Percentiles rank a stretch among this genome's conserved stretches.
These are phyloP conservation scores for Cyathus striatus DNA, from an alignment of 768 basidiomycete genomes.

Conservation along the genomic window DNA sequence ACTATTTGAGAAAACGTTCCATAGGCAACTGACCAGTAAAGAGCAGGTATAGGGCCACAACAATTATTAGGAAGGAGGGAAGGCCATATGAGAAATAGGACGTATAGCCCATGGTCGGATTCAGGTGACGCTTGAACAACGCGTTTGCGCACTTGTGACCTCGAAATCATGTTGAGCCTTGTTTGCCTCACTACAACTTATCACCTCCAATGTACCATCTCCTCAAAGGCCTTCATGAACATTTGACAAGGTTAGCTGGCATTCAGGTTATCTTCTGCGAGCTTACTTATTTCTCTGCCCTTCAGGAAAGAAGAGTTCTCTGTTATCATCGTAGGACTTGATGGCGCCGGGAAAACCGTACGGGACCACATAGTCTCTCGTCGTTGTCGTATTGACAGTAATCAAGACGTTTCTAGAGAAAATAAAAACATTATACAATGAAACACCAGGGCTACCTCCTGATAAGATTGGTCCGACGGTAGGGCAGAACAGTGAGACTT, in stretches of 20 bases:
- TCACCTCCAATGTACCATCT: conserved; percentile 79
- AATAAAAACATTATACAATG: conserved; percentile 90
- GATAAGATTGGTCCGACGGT: conserved; percentile 96
- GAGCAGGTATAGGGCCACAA: conserved; percentile 81
- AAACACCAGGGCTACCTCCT: conserved; percentile 80
- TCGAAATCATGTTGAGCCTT: conserved; percentile 2
- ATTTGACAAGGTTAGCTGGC: conserved; percentile 65
- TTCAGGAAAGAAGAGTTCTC: conserved; percentile 92
- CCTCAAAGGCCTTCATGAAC: conserved; percentile 85
- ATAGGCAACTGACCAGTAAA: conserved; percentile 66
- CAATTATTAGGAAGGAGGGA: conserved; percentile 53
- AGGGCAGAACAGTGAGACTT: conserved; percentile 87
- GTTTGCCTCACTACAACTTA: too few relatives aligned
- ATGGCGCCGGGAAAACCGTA: conserved; percentile 91
- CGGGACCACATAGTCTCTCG: conserved; percentile 4
- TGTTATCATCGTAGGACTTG: conserved; percentile 90
- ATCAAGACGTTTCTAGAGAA: conserved; percentile 76
- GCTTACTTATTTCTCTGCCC: background rate
- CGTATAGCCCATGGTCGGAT: conserved; percentile 38
- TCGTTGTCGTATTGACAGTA: background rate
- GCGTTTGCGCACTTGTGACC: too few relatives aligned
- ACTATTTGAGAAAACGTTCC: background rate
- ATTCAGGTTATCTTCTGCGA: background rate
- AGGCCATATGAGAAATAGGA: conserved; percentile 67
- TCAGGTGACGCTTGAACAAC: too few relatives aligned